Evolutionary conservation across 306 rosid species (phyloP).

Genomic region (Hippophae tibetana): DNA sequence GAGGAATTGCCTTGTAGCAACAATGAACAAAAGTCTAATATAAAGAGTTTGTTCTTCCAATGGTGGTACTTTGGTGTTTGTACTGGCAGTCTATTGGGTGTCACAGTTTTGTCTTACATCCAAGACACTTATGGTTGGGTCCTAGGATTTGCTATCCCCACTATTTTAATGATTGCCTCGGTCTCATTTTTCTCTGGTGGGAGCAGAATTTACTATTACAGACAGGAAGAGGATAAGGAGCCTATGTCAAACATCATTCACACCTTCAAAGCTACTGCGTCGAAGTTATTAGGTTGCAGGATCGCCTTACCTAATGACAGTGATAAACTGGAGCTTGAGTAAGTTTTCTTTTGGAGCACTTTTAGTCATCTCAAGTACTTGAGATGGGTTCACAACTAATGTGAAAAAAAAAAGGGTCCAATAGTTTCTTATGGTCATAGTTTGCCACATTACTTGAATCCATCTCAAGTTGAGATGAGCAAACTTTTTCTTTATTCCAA

Average conservation of each 20-base stretch:
- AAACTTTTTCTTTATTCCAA: too few relatives aligned
- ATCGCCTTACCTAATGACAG: slow-evolving; percentile 34
- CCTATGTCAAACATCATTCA: slow-evolving; percentile 28
- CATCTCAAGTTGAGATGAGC: too few relatives aligned
- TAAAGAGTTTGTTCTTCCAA: slow-evolving; percentile 54
- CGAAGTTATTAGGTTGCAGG: slow-evolving; percentile 40
- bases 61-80: slow-evolving; percentile 95
- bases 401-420: too few relatives aligned
- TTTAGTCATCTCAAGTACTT: too few relatives aligned
- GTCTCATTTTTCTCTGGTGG: slow-evolving; percentile 53
- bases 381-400: too few relatives aligned
- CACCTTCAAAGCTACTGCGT: slow-evolving; percentile 39
- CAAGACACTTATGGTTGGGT: slow-evolving; percentile 95
- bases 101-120: slow-evolving; percentile 80
- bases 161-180: slow-evolving; percentile 50
- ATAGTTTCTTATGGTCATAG: too few relatives aligned
- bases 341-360: slow-evolving; percentile 24
- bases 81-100: slow-evolving; percentile 73
- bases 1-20: slow-evolving; percentile 57
- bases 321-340: slow-evolving; percentile 65
- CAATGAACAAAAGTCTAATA: slow-evolving; percentile 35
- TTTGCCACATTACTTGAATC: too few relatives aligned
- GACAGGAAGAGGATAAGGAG: slow-evolving; percentile 27
- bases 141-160: slow-evolving; percentile 77
- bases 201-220: slow-evolving; percentile 52